Percentiles rank a stretch among this genome's conserved stretches.
Evolutionary conservation across 257 asterid genomes (phyloP).

Genomic region (Rhazya stricta): DNA sequence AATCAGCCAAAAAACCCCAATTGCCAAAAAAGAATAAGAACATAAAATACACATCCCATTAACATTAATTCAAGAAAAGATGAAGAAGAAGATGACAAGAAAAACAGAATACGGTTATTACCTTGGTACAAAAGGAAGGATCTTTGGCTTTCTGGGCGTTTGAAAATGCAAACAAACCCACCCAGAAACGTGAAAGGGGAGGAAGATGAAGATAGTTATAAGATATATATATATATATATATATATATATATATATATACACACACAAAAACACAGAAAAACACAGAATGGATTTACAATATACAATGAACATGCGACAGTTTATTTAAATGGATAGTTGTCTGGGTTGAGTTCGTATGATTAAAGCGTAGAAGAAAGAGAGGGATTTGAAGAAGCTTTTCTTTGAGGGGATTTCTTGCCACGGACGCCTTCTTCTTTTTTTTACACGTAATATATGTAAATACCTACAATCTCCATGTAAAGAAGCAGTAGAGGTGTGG

Average conservation of each 20-base stretch:
- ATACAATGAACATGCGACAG: conserved; percentile 1
- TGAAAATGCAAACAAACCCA: background rate
- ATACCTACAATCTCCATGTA: background rate
- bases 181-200: conserved; percentile 30
- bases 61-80: background rate
- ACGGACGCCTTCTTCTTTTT: conserved; percentile 50
- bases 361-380: conserved; percentile 36
- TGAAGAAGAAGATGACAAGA: background rate
- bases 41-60: background rate
- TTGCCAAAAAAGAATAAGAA: background rate
- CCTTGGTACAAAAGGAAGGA: conserved; percentile 17
- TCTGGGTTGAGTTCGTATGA: conserved; percentile 3
- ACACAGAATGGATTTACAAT: background rate
- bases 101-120: background rate
- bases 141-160: conserved; percentile 14
- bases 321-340: conserved; percentile 11
- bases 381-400: conserved; percentile 18
- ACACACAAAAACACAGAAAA: background rate
- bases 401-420: conserved; percentile 46
- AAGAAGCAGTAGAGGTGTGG: conserved; percentile 4
- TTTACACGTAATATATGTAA: background rate
- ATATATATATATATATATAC: background rate
- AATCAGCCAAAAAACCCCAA: background rate
- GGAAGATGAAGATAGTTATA: conserved; percentile 24
- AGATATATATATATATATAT: no score